phyloP scores from a whole-genome alignment of 2,329 filamentous ascomycete species.

The Colletotrichum brevisporum region DNA sequence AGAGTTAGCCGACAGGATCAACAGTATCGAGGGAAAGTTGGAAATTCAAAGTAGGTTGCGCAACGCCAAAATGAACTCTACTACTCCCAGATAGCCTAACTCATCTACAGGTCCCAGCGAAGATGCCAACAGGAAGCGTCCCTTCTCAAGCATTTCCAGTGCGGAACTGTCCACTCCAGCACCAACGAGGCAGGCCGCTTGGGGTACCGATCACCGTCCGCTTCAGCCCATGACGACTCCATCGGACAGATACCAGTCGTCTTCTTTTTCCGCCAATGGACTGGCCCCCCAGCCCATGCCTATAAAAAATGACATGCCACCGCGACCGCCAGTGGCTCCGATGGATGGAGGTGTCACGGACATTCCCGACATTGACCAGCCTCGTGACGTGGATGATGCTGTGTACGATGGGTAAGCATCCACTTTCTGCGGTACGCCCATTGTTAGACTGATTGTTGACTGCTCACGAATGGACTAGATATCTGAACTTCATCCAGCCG shows the following conservation, averaged over 20 bases:
- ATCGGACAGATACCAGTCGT: conserved; percentile 47
- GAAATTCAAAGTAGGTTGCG: conserved; percentile 57
- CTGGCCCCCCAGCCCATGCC: conserved; percentile 62
- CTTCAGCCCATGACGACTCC: conserved; percentile 57
- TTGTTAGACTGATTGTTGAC: background rate
- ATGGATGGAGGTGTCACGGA: conserved; percentile 54
- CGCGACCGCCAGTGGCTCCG: conserved; percentile 51
- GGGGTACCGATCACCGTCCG: conserved; percentile 63
- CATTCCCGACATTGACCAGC: conserved; percentile 50
- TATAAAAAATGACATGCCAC: conserved; percentile 54
- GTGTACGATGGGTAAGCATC: conserved; percentile 60
- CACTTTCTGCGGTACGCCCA: background rate
- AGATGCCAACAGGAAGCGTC: conserved; percentile 49
- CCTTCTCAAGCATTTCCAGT: conserved; percentile 54
- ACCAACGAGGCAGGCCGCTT: conserved; percentile 59
- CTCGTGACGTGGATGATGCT: conserved; percentile 59
- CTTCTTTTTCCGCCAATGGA: conserved; percentile 55
- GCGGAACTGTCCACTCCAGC: conserved; percentile 52
- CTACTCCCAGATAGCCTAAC: conserved; percentile 15
- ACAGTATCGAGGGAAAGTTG: conserved; percentile 85
- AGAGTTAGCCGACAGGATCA: conserved; percentile 87
- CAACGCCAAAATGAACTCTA: background rate
- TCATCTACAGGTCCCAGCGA: conserved; percentile 38
- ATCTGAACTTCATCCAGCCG: conserved; percentile 75
- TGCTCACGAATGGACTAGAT: conserved; percentile 57